Evolutionary conservation across 768 basidiomycete genomes (phyloP).

Genomic region (Hebeloma cylindrosporum): DNA sequence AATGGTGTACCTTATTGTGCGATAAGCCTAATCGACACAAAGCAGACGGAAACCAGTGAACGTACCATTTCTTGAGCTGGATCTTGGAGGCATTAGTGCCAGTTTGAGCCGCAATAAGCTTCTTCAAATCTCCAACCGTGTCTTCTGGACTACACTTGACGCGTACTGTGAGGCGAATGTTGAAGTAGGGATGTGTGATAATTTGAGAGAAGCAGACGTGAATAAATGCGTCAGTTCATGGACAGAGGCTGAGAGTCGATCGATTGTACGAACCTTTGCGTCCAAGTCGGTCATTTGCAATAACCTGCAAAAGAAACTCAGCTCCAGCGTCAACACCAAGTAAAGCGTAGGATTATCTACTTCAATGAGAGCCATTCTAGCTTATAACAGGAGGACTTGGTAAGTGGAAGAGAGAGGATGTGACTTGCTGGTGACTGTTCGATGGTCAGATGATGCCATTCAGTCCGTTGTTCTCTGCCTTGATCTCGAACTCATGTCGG

Average conservation of each 20-base stretch:
- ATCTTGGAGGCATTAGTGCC: constrained; percentile 88
- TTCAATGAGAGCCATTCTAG: constrained; percentile 55
- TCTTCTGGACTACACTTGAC: constrained; percentile 96
- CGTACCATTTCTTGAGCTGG: constrained; percentile 94
- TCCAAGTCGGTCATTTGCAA: constrained; percentile 94
- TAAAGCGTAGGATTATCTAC: constrained; percentile 26
- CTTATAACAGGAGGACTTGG: not conserved
- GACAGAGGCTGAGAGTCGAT: not conserved
- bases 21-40: not conserved
- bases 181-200: no score
- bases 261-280: constrained; percentile 67
- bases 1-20: constrained; percentile 88
- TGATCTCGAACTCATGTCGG: no score
- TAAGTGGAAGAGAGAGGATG: not conserved
- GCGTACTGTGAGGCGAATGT: constrained; percentile 60
- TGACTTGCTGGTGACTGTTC: no score
- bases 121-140: constrained; percentile 96
- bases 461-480: no score
- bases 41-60: constrained; percentile 9
- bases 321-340: not conserved
- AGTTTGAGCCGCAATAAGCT: constrained; percentile 94
- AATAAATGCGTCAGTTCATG: constrained; percentile 7
- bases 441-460: no score
- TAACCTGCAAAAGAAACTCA: constrained; percentile 53
- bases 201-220: not conserved